phyloP scores from a whole-genome alignment of 345 rosid genomes.

The Luvunga scandens region DNA sequence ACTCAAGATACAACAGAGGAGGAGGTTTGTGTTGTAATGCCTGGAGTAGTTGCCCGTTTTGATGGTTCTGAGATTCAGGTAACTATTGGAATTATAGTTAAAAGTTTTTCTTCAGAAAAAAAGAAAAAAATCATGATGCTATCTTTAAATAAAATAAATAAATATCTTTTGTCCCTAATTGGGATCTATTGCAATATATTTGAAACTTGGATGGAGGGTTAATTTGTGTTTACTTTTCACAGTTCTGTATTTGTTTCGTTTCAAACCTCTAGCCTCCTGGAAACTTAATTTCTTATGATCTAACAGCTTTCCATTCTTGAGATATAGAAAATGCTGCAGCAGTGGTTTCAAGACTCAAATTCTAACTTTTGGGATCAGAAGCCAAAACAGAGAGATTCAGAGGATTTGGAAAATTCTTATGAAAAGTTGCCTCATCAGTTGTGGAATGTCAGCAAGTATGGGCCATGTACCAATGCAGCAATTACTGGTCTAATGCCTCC shows the following conservation, averaged over 20 bases:
- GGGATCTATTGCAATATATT: background rate
- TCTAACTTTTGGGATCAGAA: constrained; percentile 78
- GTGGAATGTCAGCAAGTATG: constrained; percentile 87
- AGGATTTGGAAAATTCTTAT: constrained; percentile 39
- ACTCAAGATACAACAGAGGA: constrained; percentile 56
- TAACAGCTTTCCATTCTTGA: constrained; percentile 1
- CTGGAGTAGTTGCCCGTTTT: constrained; percentile 82
- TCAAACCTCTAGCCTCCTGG: background rate
- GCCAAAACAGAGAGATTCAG: constrained; percentile 34
- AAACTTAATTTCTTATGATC: constrained; percentile 6
- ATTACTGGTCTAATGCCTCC: constrained; percentile 93
- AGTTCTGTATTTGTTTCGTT: background rate
- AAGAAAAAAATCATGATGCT: background rate
- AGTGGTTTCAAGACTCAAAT: constrained; percentile 57
- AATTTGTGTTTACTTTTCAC: background rate
- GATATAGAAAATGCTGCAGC: constrained; percentile 63
- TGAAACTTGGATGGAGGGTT: background rate
- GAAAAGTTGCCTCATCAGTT: constrained; percentile 69
- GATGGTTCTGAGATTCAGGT: constrained; percentile 82
- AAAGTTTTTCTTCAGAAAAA: background rate
- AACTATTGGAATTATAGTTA: constrained; percentile 3
- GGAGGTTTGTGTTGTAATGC: constrained; percentile 70
- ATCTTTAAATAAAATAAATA: background rate
- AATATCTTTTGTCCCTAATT: background rate
- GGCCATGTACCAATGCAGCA: constrained; percentile 79